Evolutionary conservation across 257 asterid genomes (phyloP).

Genomic region (Rhazya stricta): DNA sequence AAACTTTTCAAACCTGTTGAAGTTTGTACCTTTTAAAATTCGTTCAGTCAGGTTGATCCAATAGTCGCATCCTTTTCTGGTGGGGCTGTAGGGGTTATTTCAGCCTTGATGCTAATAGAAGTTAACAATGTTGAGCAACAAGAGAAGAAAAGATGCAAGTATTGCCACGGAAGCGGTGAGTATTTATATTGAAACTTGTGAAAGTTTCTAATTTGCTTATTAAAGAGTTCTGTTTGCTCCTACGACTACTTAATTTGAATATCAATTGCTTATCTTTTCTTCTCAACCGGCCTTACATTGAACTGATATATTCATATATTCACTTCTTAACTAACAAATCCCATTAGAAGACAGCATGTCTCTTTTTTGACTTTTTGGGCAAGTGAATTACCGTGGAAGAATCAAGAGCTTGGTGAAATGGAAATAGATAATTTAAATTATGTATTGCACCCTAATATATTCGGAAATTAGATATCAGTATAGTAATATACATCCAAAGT

Average conservation of each 20-base stretch:
- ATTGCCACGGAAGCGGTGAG: slow-evolving; percentile 87
- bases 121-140: slow-evolving; percentile 81
- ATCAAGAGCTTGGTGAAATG: neutral
- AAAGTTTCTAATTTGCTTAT: neutral
- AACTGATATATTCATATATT: neutral
- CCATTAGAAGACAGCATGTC: neutral
- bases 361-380: neutral
- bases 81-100: slow-evolving; percentile 93
- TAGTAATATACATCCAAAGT: neutral
- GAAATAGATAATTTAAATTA: neutral
- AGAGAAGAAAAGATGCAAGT: slow-evolving; percentile 89
- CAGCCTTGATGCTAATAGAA: slow-evolving; percentile 79
- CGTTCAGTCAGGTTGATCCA: slow-evolving; percentile 86
- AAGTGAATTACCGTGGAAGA: neutral
- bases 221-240: neutral
- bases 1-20: neutral
- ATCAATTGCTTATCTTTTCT: neutral
- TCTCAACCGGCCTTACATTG: neutral
- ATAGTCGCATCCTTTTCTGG: slow-evolving; percentile 97
- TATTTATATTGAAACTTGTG: neutral
- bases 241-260: neutral
- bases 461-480: neutral
- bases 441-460: neutral
- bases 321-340: neutral
- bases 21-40: slow-evolving; percentile 11